These are phyloP conservation scores for Rhodotorula babjevae DNA, from an alignment of 768 basidiomycete species.

Conservation along the genomic window DNA sequence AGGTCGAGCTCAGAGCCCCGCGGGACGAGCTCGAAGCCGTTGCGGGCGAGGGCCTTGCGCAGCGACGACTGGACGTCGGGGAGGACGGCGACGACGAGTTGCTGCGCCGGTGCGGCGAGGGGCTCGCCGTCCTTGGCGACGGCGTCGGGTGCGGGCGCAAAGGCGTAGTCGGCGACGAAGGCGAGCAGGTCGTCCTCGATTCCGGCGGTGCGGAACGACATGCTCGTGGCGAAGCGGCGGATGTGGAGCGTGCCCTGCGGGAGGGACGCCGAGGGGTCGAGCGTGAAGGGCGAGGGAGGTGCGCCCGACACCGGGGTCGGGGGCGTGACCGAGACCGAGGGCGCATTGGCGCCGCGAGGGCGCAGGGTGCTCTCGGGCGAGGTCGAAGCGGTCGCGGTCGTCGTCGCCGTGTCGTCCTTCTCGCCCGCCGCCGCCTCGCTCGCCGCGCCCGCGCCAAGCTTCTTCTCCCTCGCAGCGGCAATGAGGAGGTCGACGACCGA, in stretches of 20 bases:
- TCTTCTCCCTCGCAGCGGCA: not conserved
- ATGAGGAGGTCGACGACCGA: constrained; percentile 19
- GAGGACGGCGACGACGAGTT: constrained; percentile 24
- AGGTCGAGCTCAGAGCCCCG: constrained; percentile 22
- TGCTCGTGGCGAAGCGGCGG: constrained; percentile 29
- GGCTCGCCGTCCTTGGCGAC: not conserved
- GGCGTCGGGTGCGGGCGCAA: not conserved
- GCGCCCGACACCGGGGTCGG: constrained; percentile 11
- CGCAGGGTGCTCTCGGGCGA: constrained; percentile 4
- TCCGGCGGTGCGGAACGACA: constrained; percentile 33
- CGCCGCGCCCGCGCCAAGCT: not conserved
- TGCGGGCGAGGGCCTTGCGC: not conserved
- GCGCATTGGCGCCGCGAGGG: not conserved
- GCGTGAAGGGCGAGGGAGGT: constrained; percentile 7
- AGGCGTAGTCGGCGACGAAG: constrained; percentile 11
- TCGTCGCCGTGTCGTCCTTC: not conserved
- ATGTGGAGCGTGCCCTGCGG: constrained; percentile 25
- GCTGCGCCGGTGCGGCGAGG: constrained; percentile 2
- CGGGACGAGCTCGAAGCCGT: constrained; percentile 17
- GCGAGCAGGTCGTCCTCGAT: constrained; percentile 38
- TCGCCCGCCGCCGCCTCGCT: not conserved
- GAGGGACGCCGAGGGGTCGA: constrained; percentile 12
- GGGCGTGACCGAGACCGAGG: constrained; percentile 26
- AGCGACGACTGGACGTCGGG: constrained; percentile 15
- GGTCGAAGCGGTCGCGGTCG: not conserved